A percentile compares a stretch with the other conserved stretches of the same genome.
Evolutionary conservation across 768 basidiomycete species (phyloP).

Genomic region (Leccinum fibrillosum): DNA sequence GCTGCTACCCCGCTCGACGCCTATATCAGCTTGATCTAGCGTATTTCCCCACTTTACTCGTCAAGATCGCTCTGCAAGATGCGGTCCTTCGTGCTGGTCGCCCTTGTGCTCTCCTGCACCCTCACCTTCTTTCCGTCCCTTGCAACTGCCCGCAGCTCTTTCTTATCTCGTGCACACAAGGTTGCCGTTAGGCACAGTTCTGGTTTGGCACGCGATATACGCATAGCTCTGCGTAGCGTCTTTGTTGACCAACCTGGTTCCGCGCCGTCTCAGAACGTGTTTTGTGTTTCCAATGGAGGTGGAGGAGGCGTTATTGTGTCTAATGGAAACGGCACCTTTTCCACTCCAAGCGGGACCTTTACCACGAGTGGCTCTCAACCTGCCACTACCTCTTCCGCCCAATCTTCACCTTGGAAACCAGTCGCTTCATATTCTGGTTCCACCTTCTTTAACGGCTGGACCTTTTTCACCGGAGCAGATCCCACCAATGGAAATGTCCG

Average conservation of each 20-base stretch:
- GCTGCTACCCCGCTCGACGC: neutral
- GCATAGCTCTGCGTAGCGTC: constrained; percentile 57
- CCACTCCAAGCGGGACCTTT: constrained; percentile 25
- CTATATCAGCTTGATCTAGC: neutral
- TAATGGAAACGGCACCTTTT: constrained; percentile 14
- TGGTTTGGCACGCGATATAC: constrained; percentile 64
- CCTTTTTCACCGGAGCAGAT: constrained; percentile 65
- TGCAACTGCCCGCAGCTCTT: constrained; percentile 26
- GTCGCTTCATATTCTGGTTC: constrained; percentile 58
- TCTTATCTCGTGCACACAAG: constrained; percentile 46
- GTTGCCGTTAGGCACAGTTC: constrained; percentile 57
- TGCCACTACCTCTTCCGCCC: constrained; percentile 17
- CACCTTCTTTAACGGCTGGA: constrained; percentile 80
- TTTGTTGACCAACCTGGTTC: constrained; percentile 41
- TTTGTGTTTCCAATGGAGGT: constrained; percentile 30
- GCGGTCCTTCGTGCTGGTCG: constrained; percentile 27
- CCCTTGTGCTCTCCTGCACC: constrained; percentile 30
- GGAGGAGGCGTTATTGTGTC: constrained; percentile 20
- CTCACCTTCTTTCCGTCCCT: constrained; percentile 24
- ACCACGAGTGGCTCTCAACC: constrained; percentile 20
- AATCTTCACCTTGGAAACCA: constrained; percentile 57
- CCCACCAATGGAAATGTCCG: constrained; percentile 75
- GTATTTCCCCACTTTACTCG: neutral
- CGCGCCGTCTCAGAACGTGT: constrained; percentile 30
- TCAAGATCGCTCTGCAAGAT: constrained; percentile 16